A percentile compares a stretch with the other conserved stretches of the same genome.
These are phyloP conservation scores for Kodamaea lidongshanica DNA, from an alignment of 805 yeast genomes.

Conservation along the genomic window DNA sequence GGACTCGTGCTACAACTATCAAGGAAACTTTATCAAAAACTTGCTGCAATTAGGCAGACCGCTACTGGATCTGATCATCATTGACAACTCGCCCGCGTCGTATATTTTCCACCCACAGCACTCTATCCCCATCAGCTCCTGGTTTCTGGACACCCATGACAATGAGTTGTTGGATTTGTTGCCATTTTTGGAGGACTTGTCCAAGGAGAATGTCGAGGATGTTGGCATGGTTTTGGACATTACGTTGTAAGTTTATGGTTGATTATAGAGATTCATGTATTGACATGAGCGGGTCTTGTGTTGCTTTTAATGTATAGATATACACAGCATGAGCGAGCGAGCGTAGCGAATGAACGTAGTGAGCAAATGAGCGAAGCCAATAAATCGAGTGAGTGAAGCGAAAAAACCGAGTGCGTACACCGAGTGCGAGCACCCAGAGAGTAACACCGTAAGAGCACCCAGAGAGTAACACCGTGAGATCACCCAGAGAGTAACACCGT, in stretches of 20 bases:
- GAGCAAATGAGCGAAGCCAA: too few relatives aligned
- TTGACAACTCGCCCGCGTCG: conserved; percentile 98
- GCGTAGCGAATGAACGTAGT: too few relatives aligned
- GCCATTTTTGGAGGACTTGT: conserved; percentile 83
- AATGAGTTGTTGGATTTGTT: conserved; percentile 87
- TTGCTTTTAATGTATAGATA: too few relatives aligned
- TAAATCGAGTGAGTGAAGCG: too few relatives aligned
- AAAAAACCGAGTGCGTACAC: too few relatives aligned
- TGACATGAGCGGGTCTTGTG: conserved; percentile 11
- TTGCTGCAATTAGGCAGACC: conserved; percentile 93
- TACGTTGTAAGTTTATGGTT: conserved; percentile 30
- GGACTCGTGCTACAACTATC: conserved; percentile 89
- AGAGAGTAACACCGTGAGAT: too few relatives aligned
- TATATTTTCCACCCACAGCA: conserved; percentile 97
- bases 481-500: too few relatives aligned
- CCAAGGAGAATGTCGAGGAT: conserved; percentile 68
- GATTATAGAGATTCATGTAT: conserved; percentile 8
- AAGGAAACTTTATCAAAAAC: conserved; percentile 92
- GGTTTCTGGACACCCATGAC: conserved; percentile 98
- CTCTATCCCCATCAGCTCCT: conserved; percentile 92
- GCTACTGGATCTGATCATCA: conserved; percentile 72
- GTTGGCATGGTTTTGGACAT: conserved; percentile 83
- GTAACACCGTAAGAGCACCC: too few relatives aligned
- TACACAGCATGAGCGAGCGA: too few relatives aligned
- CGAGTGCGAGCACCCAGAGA: too few relatives aligned